phyloP scores from a whole-genome alignment of 2,329 filamentous ascomycete species.

The Fusarium neocosmosporiellum region DNA sequence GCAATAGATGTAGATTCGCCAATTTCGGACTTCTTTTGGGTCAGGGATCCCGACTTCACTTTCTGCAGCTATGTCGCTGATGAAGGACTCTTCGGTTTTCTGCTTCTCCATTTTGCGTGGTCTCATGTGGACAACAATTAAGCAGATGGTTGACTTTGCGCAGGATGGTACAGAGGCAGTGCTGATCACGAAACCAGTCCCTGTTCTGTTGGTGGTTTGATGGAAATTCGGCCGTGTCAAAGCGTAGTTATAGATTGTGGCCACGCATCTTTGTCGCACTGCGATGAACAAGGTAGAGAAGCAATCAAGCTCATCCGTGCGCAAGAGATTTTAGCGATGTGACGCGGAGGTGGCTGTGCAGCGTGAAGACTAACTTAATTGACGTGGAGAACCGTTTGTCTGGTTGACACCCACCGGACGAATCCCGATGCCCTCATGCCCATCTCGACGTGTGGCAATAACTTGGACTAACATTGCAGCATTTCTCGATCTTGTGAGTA shows the following conservation, averaged over 20 bases:
- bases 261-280: not conserved
- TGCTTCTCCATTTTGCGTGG: not conserved
- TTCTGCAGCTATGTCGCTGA: not conserved
- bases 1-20: not conserved
- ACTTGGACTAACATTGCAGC: no score
- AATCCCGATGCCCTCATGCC: no score
- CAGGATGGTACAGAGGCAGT: not conserved
- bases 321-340: not conserved
- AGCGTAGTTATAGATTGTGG: not conserved
- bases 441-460: no score
- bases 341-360: not conserved
- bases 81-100: not conserved
- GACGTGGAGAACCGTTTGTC: not conserved
- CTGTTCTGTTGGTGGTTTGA: not conserved
- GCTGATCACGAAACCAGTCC: not conserved
- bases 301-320: not conserved
- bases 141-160: not conserved
- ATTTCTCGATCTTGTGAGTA: no score
- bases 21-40: not conserved
- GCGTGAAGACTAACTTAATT: not conserved
- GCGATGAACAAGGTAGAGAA: not conserved
- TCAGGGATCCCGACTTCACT: not conserved
- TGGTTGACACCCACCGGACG: no score
- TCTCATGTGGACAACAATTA: not conserved
- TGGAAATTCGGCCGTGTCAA: not conserved